Evolutionary conservation across 2,329 filamentous ascomycete species (phyloP), one percentile per base, ranked within the genome.

Genomic region (Alternaria gaisen): DNA sequence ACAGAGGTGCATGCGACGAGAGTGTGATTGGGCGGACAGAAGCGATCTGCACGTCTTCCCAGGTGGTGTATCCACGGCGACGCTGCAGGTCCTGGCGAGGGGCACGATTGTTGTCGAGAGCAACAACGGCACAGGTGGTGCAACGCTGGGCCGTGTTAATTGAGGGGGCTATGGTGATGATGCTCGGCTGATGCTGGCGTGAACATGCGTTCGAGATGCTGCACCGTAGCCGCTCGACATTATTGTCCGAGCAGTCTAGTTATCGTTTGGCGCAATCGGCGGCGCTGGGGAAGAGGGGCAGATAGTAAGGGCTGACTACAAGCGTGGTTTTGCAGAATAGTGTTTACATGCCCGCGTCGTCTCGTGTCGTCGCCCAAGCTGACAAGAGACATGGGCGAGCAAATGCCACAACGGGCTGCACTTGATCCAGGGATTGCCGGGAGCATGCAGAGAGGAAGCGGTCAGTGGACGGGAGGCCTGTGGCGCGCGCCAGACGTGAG

Each of bases 41-140:
- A 38, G 58, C 53, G 63, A 68, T 70, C 63, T 68, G 66, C 69
- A 66, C 36, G 58, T 70, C 56, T 60, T 34, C 41, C 32, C 54
- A 55, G 60, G 44, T 50, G 50, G 47, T 61, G 59, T 60, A 59
- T 57, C 64, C 52, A 44, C 54, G 56, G 52, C 54, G 61, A 53
- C 52, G 55, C 55, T 63, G 59, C 57, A 63, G 57, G 62, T 60
- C 48, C 38, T 58, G 38, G 48, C 44, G 63, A 56, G 52, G 54
- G 51, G 56, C 43, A 52, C 44, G 38, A 56, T 32, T 61, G 58
- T 50, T 62, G 54, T 60, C 18, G 36, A 32, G 54, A 44, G 44
- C 57, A 60, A 56, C 44, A 56, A 59, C 48, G 38, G 42, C 50
- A 12, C 18, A 18, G 51, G 61, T 32, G 20, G 64, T 62, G 61